A percentile compares a stretch with the other conserved stretches of the same genome.
These are phyloP conservation scores for Mycena latifolia DNA, from an alignment of 768 basidiomycete genomes.

Conservation along the genomic window DNA sequence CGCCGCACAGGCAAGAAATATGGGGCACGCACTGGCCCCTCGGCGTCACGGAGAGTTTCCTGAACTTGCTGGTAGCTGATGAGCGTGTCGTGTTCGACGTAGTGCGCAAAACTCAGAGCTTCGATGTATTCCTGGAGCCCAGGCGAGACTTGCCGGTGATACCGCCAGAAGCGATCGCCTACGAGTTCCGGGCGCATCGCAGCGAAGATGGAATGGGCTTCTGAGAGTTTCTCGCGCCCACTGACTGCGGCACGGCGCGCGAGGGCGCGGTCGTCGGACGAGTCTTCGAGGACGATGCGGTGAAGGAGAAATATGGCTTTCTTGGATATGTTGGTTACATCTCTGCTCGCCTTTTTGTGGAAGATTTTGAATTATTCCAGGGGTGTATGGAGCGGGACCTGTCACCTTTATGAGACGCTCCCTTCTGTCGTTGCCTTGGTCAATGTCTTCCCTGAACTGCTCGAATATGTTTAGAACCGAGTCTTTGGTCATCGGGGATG, in stretches of 20 bases:
- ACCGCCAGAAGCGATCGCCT: slow-evolving; percentile 82
- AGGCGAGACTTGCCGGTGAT: slow-evolving; percentile 79
- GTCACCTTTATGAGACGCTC: slow-evolving; percentile 91
- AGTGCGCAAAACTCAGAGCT: slow-evolving; percentile 90
- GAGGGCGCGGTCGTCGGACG: slow-evolving; percentile 44
- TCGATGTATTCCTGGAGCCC: slow-evolving; percentile 98
- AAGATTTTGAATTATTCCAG: slow-evolving; percentile 5
- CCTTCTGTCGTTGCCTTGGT: slow-evolving; percentile 87
- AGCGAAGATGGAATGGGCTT: slow-evolving; percentile 76
- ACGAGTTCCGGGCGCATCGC: slow-evolving; percentile 70
- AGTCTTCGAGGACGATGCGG: slow-evolving; percentile 62
- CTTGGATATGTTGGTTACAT: slow-evolving; percentile 92
- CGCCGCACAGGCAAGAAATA: background rate
- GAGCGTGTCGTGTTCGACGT: slow-evolving; percentile 76
- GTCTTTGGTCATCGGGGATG: slow-evolving; percentile 27
- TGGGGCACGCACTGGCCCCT: slow-evolving; percentile 71
- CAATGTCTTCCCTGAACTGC: slow-evolving; percentile 77
- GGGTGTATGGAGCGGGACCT: no score
- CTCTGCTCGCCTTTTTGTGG: slow-evolving; percentile 74
- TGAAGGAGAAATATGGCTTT: slow-evolving; percentile 95
- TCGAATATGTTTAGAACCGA: slow-evolving; percentile 60
- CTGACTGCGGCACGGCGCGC: slow-evolving; percentile 61
- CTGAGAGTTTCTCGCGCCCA: slow-evolving; percentile 71
- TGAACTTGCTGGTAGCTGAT: slow-evolving; percentile 80
- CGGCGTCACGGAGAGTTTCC: slow-evolving; percentile 66